phyloP scores from a whole-genome alignment of 1,284 basidiomycete genomes.

The Erythrobasidium hasegawianum region DNA sequence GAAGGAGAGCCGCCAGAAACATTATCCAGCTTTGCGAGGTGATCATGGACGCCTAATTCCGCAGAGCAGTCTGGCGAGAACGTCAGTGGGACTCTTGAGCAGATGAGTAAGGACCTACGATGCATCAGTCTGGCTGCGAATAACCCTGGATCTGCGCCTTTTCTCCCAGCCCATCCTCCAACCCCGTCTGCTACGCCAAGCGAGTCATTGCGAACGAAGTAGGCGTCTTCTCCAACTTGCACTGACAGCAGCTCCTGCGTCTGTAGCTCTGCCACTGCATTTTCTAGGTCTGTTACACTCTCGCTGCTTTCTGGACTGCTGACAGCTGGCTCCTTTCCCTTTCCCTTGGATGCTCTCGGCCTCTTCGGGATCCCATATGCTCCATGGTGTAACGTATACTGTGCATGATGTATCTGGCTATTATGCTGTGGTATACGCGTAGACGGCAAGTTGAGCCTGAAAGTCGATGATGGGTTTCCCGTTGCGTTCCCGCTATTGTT shows the following conservation, averaged over 20 bases:
- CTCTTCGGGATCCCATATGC: constrained; percentile 53
- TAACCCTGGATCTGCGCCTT: constrained; percentile 61
- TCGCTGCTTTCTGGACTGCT: neutral
- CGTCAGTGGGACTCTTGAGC: too few relatives aligned
- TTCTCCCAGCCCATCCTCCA: constrained; percentile 70
- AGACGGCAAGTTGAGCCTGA: neutral
- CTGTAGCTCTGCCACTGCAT: constrained; percentile 22
- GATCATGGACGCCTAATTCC: constrained; percentile 7
- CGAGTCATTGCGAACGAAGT: constrained; percentile 72
- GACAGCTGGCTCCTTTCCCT: constrained; percentile 39
- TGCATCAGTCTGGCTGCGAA: constrained; percentile 85
- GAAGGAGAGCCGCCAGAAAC: neutral
- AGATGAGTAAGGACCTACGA: constrained; percentile 49
- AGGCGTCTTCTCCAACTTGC: constrained; percentile 59
- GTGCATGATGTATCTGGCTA: constrained; percentile 4
- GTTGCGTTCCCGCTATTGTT: neutral
- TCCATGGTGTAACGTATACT: constrained; percentile 41
- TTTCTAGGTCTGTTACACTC: neutral
- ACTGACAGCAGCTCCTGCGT: constrained; percentile 42
- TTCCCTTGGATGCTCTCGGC: constrained; percentile 39
- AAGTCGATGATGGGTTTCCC: neutral
- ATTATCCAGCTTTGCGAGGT: neutral
- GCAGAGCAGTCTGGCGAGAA: constrained; percentile 51
- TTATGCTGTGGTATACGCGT: constrained; percentile 1
- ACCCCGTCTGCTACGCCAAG: constrained; percentile 87